A percentile compares a stretch with the other conserved stretches of the same genome.
Evolutionary conservation across 306 rosid genomes (phyloP).

Genomic region (Sechiopsis laciniata): DNA sequence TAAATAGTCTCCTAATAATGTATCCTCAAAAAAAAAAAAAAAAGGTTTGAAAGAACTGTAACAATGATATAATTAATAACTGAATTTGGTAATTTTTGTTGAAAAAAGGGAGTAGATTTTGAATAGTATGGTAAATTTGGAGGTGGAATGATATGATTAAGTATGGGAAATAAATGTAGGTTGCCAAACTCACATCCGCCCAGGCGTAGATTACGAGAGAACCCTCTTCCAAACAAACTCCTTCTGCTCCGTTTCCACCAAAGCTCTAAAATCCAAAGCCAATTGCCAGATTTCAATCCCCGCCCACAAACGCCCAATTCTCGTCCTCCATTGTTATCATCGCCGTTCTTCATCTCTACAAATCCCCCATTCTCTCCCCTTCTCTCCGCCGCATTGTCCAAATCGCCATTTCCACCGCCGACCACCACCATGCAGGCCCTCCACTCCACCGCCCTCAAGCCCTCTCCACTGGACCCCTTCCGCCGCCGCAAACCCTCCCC

Average conservation of each 20-base stretch:
- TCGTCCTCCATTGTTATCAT: slow-evolving; percentile 26
- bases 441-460: slow-evolving; percentile 45
- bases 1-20: too few relatives aligned
- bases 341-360: slow-evolving; percentile 25
- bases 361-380: background rate
- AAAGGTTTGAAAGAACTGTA: too few relatives aligned
- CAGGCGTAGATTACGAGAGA: slow-evolving; percentile 20
- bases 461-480: slow-evolving; percentile 37
- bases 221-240: slow-evolving; percentile 13
- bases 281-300: slow-evolving; percentile 7
- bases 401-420: background rate
- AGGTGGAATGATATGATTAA: too few relatives aligned
- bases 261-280: slow-evolving; percentile 2
- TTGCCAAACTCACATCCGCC: too few relatives aligned
- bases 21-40: too few relatives aligned
- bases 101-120: too few relatives aligned
- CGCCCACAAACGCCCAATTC: background rate
- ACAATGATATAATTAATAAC: too few relatives aligned
- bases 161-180: too few relatives aligned
- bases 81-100: too few relatives aligned
- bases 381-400: slow-evolving; percentile 2
- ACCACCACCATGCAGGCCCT: slow-evolving; percentile 49
- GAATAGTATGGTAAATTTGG: too few relatives aligned
- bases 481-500: slow-evolving; percentile 9
- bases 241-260: background rate